Evolutionary conservation across 495 filamentous ascomycete genomes (phyloP).

Genomic region (Aspergillus incahuasiensis): DNA sequence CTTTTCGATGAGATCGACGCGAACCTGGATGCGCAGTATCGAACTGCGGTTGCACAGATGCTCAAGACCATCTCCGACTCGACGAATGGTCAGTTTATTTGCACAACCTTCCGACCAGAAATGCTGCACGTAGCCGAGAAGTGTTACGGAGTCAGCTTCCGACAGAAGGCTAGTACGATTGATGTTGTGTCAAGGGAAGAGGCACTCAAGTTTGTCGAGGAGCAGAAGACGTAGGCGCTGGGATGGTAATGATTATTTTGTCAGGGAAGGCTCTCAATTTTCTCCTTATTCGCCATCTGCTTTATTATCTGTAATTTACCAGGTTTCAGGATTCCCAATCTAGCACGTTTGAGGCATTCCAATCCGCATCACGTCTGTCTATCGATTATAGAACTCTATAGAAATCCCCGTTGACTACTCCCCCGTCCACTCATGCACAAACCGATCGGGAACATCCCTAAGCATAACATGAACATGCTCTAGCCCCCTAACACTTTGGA

Average conservation of each 20-base stretch:
- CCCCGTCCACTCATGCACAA: conserved; percentile 59
- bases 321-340: conserved; percentile 24
- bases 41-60: conserved; percentile 87
- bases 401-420: conserved; percentile 23
- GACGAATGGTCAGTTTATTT: conserved; percentile 66
- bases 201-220: conserved; percentile 90
- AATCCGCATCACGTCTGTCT: neutral
- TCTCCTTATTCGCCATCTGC: neutral
- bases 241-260: conserved; percentile 15
- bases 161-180: conserved; percentile 87
- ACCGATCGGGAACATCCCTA: conserved; percentile 52
- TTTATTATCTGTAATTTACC: conserved; percentile 12
- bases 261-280: neutral
- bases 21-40: conserved; percentile 95
- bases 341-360: conserved; percentile 10
- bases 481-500: conserved; percentile 79
- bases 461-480: conserved; percentile 76
- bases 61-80: conserved; percentile 67
- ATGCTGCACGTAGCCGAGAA: conserved; percentile 94
- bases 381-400: too few species aligned
- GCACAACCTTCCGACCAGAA: conserved; percentile 96
- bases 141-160: conserved; percentile 94
- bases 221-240: conserved; percentile 48
- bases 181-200: conserved; percentile 83
- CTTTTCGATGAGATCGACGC: conserved; percentile 99